Evolutionary conservation across 192 early-diverging fungal genomes (phyloP), one percentile per base, ranked within the genome.

Genomic region (Coemansia sp.): DNA sequence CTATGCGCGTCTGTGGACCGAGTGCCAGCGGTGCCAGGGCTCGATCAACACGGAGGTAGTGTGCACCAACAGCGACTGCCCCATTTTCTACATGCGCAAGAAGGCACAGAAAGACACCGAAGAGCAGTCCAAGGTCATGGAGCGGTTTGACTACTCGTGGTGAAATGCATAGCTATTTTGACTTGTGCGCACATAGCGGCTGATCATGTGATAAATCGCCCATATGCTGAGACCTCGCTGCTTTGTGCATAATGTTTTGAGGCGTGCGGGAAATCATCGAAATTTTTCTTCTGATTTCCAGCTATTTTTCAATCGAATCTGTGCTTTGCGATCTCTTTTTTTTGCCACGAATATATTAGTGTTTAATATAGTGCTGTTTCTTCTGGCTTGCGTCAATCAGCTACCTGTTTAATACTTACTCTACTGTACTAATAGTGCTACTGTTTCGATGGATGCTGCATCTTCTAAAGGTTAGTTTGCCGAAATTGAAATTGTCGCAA

Each of bases 71-170:
- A 91, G 89, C 73, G 95, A 97, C 75, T 99, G 97, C 74, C 95
- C 97, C 6, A 99, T 99, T 30, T 98, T 96, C 70, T 99, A 92
- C 66, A 99, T 99, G 96, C 91, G 97, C 59, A 95, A 94, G 61
- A 97, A 95, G 77, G 91, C 87, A 16, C 93, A 95, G 68, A 97
- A 96, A 74, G 96, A 99, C 56, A 83, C 94, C 67, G 83, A 90
- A 30, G 91, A 94, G 21, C 86, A 89, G 30, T 67, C 88, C 6
- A 76, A 79, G 10, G 81, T 85, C 34, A 69, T 97, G 63, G 88
- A 92, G 29, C 83, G 94, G 63, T 96, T 94, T 67, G 76, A 89
- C 43, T 84, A 85, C 70, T 72, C 71, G 7, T 89, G 87, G 87
- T 89, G 40, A 80, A 15, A 15, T 40, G 39, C 25, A 21, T 5